Base-by-base conservation (phyloP, 2,329 filamentous ascomycete genomes). In the Sporothrix brunneoviolacea region DNA sequence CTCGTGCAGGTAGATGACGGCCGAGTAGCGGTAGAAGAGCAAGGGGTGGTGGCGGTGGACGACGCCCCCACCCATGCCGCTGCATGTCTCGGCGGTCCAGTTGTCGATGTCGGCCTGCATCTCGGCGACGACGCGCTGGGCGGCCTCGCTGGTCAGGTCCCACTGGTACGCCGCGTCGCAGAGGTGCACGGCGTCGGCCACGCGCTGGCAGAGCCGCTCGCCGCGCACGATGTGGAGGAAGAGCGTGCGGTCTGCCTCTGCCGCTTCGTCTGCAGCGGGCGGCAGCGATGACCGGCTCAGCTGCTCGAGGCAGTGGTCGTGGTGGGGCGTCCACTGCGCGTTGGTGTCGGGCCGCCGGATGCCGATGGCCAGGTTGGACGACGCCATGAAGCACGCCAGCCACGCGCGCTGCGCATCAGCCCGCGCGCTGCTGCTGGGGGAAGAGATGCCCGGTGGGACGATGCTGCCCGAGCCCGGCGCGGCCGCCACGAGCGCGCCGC, bases 1-100 rank as follows among this genome's bases (percentile, higher is more conserved):
- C 16, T 49, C 47, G 32, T 49, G 39, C 21, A 49, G 38, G 21
- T 37, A 37, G 10, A 49, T 43, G 38, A 49, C 28, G 38, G 47
- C 39, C 3, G 38, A 30, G 22, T 49, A 43, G 21, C 47, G 38
- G 16, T 36, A 43, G n/a, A 49, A 37, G n/a, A 49, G 10, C 38
- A 49, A 10, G 9, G 13, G 16, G 8, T 43, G 42, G 47, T 49
- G 39, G n/a, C 9, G 13, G n/a, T n/a, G n/a, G n/a, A n/a, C n/a
- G n/a, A n/a, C n/a, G n/a, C n/a, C n/a, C n/a, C n/a, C n/a, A n/a
- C n/a, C n/a, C n/a, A 21, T 8, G 5, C 16, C 5, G 16, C 18
- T 18, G 16, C 30, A 21, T 13, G 39, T 36, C 16, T 21, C 22
- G n/a, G 47, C 47, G 2, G 47, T 49, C 47, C 47, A 49, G 21